phyloP scores from a whole-genome alignment of 192 early-diverging fungal genomes.

The Umbelopsis isabellina region DNA sequence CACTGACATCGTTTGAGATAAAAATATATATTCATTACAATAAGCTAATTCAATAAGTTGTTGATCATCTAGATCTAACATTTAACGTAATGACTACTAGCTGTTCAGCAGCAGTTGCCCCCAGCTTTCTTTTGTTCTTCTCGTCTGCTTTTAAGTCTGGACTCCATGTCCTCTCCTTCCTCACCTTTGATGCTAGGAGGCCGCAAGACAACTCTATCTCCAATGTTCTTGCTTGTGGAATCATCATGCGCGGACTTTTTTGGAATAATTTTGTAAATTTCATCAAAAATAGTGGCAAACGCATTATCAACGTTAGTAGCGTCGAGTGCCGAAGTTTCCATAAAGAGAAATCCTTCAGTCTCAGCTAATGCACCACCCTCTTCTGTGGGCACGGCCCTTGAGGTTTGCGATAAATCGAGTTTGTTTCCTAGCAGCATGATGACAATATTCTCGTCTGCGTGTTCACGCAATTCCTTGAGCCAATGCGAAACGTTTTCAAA shows the following conservation, averaged over 20 bases:
- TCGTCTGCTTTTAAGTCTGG: conserved; percentile 45
- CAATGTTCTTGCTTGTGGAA: conserved; percentile 12
- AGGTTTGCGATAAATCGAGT: conserved; percentile 72
- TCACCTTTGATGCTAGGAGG: conserved; percentile 48
- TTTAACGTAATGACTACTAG: conserved; percentile 18
- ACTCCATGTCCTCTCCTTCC: conserved; percentile 44
- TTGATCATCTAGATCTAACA: conserved; percentile 42
- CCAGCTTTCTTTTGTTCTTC: conserved; percentile 46
- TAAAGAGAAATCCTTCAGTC: conserved; percentile 76
- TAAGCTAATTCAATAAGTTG: conserved; percentile 14
- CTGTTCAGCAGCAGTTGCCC: conserved; percentile 40
- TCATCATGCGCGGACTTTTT: conserved; percentile 27
- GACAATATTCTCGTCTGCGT: conserved; percentile 90
- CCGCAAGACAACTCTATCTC: conserved; percentile 38
- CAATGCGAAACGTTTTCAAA: conserved; percentile 88
- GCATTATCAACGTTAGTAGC: conserved; percentile 85
- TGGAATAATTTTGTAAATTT: conserved; percentile 56
- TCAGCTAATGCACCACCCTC: conserved; percentile 80
- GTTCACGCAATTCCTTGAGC: conserved; percentile 91
- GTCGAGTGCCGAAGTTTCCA: conserved; percentile 76
- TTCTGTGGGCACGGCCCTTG: conserved; percentile 69
- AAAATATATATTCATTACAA: conserved; percentile 24
- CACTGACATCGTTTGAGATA: background rate
- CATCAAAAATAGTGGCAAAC: conserved; percentile 78
- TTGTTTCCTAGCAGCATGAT: conserved; percentile 95